Base-by-base conservation (phyloP, 495 filamentous ascomycete genomes). In the Parathielavia hyrcaniae region DNA sequence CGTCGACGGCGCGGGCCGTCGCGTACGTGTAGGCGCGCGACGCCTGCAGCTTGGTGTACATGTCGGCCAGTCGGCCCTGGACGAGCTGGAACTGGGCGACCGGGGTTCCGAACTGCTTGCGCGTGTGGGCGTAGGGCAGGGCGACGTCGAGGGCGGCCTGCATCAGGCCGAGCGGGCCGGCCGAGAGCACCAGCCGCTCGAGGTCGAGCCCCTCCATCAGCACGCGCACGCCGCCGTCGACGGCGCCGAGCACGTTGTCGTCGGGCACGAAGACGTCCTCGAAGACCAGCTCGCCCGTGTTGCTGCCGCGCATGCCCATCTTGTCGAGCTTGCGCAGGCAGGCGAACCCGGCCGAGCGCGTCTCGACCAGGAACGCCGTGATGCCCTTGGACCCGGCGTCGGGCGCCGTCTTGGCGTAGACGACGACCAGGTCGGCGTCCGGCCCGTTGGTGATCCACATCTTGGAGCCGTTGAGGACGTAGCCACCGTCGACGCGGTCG, bases 401-500 rank as follows among this genome's bases (percentile, higher is more conserved):
- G 17, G 92, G 92, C 43, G 83, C 80, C 7, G 95, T 96, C 76
- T 98, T 98, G 19, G 93, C 93, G 72, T 98, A 98, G 20, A 98
- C 90, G 49, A 98, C 81, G 14, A 97, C 81, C 30, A 84, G 77
- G 69, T 96, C 82, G 43, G 91, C 93, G 64, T 97, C 95, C 16
- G 93, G 93, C 14, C 93, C 93, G 67, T 98, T 98, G 30, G 93
- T 98, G 61, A 98, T 98, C 93, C 93, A 98, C 93, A 98, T 97
- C 80, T 98, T 98, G 22, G 88, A 89, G 14, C 93, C 93, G 62
- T 89, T 89, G 54, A 98, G 78, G 34, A 90, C 26, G 73, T 85
- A 97, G 26, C 93, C 93, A 14, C 90, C 90, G 61, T 95, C 89
- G 16, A 86, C 86, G 41, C 78, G 78, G 66, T 83, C 86, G 0